These are phyloP conservation scores for Candida sojae DNA, from an alignment of 1,139 yeast species.

Conservation along the genomic window DNA sequence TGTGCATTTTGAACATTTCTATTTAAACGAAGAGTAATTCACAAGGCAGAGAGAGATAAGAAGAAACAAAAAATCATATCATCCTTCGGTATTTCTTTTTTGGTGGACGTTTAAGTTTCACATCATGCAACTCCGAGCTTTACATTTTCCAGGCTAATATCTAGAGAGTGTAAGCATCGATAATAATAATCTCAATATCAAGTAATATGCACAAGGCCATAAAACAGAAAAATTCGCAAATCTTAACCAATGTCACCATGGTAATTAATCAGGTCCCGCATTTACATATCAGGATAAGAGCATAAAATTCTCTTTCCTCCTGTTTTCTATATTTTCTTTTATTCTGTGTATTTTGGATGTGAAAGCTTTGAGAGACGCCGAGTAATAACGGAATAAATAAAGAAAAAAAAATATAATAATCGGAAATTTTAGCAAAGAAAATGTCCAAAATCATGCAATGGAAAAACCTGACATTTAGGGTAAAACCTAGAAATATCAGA, in stretches of 20 bases:
- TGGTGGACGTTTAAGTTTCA: neutral
- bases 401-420: neutral
- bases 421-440: no score
- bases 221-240: neutral
- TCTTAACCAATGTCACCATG: no score
- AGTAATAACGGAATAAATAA: neutral
- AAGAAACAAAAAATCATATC: neutral
- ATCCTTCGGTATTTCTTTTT: neutral
- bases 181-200: neutral
- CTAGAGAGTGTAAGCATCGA: no score
- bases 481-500: no score
- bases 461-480: no score
- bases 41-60: no score
- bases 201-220: neutral
- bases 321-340: no score
- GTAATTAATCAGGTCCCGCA: no score
- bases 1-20: neutral
- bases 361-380: neutral
- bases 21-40: no score
- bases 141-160: neutral
- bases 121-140: conserved; percentile 5
- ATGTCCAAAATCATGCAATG: no score
- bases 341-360: neutral
- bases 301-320: neutral
- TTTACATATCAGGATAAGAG: neutral